phyloP scores from a whole-genome alignment of 2,329 filamentous ascomycete genomes.

The Biscogniauxia mediterranea region DNA sequence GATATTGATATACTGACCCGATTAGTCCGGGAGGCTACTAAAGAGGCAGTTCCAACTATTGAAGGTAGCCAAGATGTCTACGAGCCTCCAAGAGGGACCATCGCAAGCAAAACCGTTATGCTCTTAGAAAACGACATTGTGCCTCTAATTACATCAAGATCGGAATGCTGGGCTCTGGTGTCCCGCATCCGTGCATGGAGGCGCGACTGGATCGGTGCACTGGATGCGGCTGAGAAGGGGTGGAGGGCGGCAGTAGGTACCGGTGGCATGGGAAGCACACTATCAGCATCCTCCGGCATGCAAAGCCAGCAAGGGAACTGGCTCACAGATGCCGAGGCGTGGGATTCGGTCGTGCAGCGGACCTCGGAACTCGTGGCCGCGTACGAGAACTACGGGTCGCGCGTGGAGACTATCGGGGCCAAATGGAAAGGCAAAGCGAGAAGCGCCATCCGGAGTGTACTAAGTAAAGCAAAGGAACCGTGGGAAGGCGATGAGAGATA shows the following conservation, averaged over 20 bases:
- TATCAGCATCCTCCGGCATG: constrained; percentile 38
- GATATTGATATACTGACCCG: constrained; percentile 71
- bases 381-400: constrained; percentile 74
- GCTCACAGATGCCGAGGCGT: constrained; percentile 60
- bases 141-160: constrained; percentile 79
- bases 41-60: constrained; percentile 29
- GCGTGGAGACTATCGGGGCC: constrained; percentile 65
- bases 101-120: constrained; percentile 62
- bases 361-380: constrained; percentile 80
- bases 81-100: constrained; percentile 54
- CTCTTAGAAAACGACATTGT: constrained; percentile 73
- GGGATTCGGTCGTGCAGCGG: constrained; percentile 70
- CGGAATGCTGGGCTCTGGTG: constrained; percentile 74
- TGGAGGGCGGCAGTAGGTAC: constrained; percentile 71
- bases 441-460: constrained; percentile 77
- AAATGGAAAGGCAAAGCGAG: constrained; percentile 89
- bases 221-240: constrained; percentile 84
- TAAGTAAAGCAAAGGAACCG: constrained; percentile 74
- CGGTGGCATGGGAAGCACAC: constrained; percentile 49
- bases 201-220: constrained; percentile 65
- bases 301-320: constrained; percentile 38
- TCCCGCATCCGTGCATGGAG: constrained; percentile 72
- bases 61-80: constrained; percentile 34
- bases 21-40: constrained; percentile 67
- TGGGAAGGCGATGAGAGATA: constrained; percentile 79